Evolutionary conservation across 2,329 filamentous ascomycete genomes (phyloP).

Genomic region (Sordariomycetes sp.): DNA sequence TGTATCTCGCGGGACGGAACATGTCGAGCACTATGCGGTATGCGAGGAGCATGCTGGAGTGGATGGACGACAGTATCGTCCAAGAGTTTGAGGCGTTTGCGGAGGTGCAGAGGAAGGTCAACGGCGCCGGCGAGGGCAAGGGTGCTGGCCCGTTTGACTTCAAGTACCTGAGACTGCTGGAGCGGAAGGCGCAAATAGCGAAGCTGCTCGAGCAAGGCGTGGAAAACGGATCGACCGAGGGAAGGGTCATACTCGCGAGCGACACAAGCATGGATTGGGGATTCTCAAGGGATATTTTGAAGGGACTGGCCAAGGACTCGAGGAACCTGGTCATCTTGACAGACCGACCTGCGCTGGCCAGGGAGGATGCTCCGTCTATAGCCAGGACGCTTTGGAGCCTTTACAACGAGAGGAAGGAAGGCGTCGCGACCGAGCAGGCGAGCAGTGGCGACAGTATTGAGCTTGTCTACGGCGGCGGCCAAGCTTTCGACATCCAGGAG

Average conservation of each 20-base stretch:
- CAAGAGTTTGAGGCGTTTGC: slow-evolving; percentile 76
- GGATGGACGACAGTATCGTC: slow-evolving; percentile 96
- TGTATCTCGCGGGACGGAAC: slow-evolving; percentile 81
- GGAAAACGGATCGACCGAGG: slow-evolving; percentile 32
- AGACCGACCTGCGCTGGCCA: slow-evolving; percentile 50
- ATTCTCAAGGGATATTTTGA: slow-evolving; percentile 75
- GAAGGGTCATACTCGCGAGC: slow-evolving; percentile 80
- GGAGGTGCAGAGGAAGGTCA: slow-evolving; percentile 37
- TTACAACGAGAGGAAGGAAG: slow-evolving; percentile 62
- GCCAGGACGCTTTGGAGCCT: slow-evolving; percentile 72
- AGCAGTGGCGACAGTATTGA: slow-evolving; percentile 50
- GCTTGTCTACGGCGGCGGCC: slow-evolving; percentile 56
- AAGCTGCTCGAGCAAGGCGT: slow-evolving; percentile 46
- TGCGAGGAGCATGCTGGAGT: slow-evolving; percentile 91
- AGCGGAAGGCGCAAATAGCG: slow-evolving; percentile 72
- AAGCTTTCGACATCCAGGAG: slow-evolving; percentile 51
- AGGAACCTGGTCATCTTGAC: slow-evolving; percentile 84
- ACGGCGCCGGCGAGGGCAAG: slow-evolving; percentile 39
- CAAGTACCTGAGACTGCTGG: slow-evolving; percentile 72
- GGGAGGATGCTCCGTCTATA: slow-evolving; percentile 41
- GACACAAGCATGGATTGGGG: slow-evolving; percentile 91
- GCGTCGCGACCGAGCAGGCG: slow-evolving; percentile 48
- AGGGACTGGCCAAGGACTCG: slow-evolving; percentile 62
- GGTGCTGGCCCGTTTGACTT: slow-evolving; percentile 74
- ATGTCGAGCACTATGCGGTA: slow-evolving; percentile 84